Base-by-base conservation (phyloP, 2,329 filamentous ascomycete species). In the Fusarium xylarioides region DNA sequence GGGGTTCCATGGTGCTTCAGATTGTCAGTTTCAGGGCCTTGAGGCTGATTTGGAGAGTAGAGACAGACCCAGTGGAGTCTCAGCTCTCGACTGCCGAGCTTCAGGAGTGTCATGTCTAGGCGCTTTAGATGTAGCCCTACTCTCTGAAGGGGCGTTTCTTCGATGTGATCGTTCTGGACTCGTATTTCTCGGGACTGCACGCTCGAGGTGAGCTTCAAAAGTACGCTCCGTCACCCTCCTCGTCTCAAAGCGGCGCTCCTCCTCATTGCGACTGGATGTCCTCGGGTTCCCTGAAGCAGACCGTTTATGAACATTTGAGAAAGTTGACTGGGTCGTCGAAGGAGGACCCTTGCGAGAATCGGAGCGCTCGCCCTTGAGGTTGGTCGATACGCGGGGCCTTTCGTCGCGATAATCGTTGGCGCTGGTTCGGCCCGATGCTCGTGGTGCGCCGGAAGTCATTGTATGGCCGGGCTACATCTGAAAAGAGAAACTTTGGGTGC, bases 1-100 rank as follows among this genome's bases (percentile, higher is more conserved):
- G 1, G 96, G 95, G 63, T 90, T 91, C 96, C 96, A 98, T 78
- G 85, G 83, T 71, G 82, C 85, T 86, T 75, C 67, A 46, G 26
- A 54, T 12, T 65, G 77, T 76, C 72, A 79, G 76, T 67, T 55
- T 50, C 42, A 42, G n/a, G 49, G 34, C 32, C 34, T 28, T 66
- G 40, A 40, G 54, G 23, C 35, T 50, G 30, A 40, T 55, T 66
- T 58, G 30, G 40, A 55, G 37, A 37, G 40, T 37, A 57, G 32
- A 34, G 34, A 42, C 83, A 64, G 85, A 89, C 88, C 83, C 82
- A 84, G 83, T n/a, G 85, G 83, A 32, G 82, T 78, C 69, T 91
- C 88, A 35, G 81, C 79, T 68, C 82, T 85, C 47, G 80, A 74
- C 46, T 80, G 78, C 69, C 83, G 83, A 62, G 83, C 74, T 64